Evolutionary conservation across 106 monocot species (phyloP), one percentile per base, ranked within the genome.

Genomic region (Cymbidium sinense): DNA sequence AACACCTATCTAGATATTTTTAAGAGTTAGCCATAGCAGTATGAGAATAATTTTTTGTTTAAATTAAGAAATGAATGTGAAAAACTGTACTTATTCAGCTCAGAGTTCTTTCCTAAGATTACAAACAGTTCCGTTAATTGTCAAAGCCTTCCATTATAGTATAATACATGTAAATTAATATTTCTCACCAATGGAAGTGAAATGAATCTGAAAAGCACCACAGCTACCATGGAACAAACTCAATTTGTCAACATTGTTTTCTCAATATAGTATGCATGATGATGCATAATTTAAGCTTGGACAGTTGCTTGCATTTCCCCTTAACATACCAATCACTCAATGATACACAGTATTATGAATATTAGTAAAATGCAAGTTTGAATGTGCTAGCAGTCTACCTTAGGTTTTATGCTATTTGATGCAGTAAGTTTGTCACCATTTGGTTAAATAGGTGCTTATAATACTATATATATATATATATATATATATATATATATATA

Each of bases 31-130:
- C n/a, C 64, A 27, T 27, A 2, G 7, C 12, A 25, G 21, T 64
- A 64, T 64, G 64, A 64, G 27, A 64, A 64, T 52, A 52, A 15
- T 18, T 52, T 64, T 64, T 64, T 64, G 64, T 64, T 64, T 64
- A 30, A 64, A 64, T 1, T 29, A 12, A 64, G 64, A 1, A 12
- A 28, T 28, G 28, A 27, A 28, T 25, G 9, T 28, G 6, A 10
- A 64, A 27, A 30, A 27, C 28, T 54, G 8, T 28, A 27, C 64
- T 29, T 64, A 11, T 64, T 64, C 27, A 27, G 7, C 28, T 6
- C 9, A 20, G 20, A 64, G 64, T 64, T 64, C 7, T 64, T 29
- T 64, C 10, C 28, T 64, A 10, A 27, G 1, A 27, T 28, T 64
- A 64, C 0, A 27, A 27, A 27, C 11, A 12, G 27, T 12, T 64